Percentiles rank a stretch among this genome's conserved stretches.
phyloP scores from a whole-genome alignment of 2,329 filamentous ascomycete genomes.

The Aureobasidium sp. region DNA sequence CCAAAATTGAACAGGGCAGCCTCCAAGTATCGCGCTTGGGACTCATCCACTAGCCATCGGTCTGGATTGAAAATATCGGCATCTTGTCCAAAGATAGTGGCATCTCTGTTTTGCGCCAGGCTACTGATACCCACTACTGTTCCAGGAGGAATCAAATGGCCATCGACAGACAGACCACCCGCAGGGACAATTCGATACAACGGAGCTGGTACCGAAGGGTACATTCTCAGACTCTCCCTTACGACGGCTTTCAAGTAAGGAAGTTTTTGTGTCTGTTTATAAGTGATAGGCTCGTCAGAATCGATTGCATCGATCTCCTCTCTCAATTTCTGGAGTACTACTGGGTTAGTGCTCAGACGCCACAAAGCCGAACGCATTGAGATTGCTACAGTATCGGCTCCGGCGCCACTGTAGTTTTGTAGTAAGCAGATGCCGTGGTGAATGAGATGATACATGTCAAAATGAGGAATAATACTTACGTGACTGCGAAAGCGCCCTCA shows the following conservation, averaged over 20 bases:
- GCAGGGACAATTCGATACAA: slow-evolving; percentile 24
- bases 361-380: slow-evolving; percentile 3
- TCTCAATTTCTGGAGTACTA: neutral
- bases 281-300: neutral
- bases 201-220: neutral
- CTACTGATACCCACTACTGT: slow-evolving; percentile 11
- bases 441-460: neutral
- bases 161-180: slow-evolving; percentile 8
- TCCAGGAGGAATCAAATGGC: slow-evolving; percentile 17
- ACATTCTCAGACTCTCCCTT: neutral
- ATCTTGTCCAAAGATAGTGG: slow-evolving; percentile 59
- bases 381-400: slow-evolving; percentile 11
- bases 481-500: slow-evolving; percentile 11
- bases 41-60: slow-evolving; percentile 48
- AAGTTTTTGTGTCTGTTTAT: slow-evolving; percentile 23
- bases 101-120: slow-evolving; percentile 57
- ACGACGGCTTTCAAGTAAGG: slow-evolving; percentile 1
- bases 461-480: neutral
- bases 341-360: neutral
- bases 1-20: slow-evolving; percentile 17
- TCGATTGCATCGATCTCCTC: neutral
- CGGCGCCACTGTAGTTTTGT: neutral
- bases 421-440: neutral
- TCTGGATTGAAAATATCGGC: slow-evolving; percentile 60
- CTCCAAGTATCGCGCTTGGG: slow-evolving; percentile 14